Evolutionary conservation across 2,329 filamentous ascomycete genomes (phyloP).

Genomic region (Apiospora arundinis): DNA sequence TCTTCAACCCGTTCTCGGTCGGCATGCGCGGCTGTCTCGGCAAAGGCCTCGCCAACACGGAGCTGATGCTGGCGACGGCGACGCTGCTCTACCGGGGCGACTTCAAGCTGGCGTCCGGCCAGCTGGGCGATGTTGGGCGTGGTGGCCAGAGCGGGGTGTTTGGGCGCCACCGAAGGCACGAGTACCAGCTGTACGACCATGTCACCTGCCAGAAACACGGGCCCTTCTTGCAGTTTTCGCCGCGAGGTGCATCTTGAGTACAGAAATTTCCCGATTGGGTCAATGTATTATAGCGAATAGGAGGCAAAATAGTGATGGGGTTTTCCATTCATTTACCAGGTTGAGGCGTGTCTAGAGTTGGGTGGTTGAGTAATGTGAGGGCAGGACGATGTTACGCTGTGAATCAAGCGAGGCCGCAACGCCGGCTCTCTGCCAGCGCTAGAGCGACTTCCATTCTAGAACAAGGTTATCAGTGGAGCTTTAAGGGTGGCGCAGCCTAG

Average conservation of each 20-base stretch:
- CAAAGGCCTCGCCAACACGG: constrained; percentile 35
- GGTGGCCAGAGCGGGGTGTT: background rate
- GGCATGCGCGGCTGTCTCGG: constrained; percentile 49
- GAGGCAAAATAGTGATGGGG: background rate
- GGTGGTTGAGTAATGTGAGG: background rate
- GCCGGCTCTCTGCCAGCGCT: background rate
- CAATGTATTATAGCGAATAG: background rate
- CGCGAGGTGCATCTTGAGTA: background rate
- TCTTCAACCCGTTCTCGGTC: constrained; percentile 45
- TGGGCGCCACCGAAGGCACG: constrained; percentile 20
- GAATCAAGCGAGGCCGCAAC: background rate
- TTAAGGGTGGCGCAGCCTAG: background rate
- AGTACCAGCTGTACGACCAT: constrained; percentile 25
- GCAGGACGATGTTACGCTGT: background rate
- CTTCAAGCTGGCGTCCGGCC: background rate
- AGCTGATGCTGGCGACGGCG: constrained; percentile 21
- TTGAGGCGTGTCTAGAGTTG: background rate
- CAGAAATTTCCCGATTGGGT: background rate
- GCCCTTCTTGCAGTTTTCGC: constrained; percentile 21
- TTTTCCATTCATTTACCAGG: background rate
- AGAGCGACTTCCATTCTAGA: background rate
- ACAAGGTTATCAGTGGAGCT: background rate
- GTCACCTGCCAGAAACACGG: constrained; percentile 25
- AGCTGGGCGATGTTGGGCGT: constrained; percentile 5
- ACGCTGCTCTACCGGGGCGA: background rate